Evolutionary conservation across 169 alveolate genomes (phyloP).

Genomic region (Plasmodium knowlesi): DNA sequence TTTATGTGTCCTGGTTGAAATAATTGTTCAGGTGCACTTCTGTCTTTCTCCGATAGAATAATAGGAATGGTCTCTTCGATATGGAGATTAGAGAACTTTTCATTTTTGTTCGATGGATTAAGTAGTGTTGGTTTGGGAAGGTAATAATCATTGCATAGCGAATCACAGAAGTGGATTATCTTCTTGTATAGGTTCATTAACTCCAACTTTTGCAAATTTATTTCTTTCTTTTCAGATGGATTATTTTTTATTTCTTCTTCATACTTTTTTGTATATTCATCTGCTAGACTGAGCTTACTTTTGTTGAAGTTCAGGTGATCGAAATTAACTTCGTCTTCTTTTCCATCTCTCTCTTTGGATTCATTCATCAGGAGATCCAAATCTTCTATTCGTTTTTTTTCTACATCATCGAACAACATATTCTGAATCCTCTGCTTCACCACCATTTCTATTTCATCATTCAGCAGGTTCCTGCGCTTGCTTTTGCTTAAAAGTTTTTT

Average conservation of each 20-base stretch:
- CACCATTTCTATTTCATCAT: conserved; percentile 77
- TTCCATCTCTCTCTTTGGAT: conserved; percentile 4
- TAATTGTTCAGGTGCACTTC: conserved; percentile 47
- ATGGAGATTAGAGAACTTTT: conserved; percentile 19
- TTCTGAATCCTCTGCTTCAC: conserved; percentile 83
- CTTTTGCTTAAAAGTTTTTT: background rate
- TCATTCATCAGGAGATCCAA: conserved; percentile 56
- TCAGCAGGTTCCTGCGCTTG: conserved; percentile 32
- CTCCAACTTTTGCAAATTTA: conserved; percentile 73
- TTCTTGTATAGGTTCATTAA: conserved; percentile 81
- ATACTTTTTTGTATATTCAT: conserved; percentile 83
- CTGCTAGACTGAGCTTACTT: conserved; percentile 85
- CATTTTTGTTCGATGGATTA: background rate
- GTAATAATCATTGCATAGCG: conserved; percentile 81
- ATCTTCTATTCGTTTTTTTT: conserved; percentile 77
- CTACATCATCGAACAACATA: conserved; percentile 86
- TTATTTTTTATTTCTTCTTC: conserved; percentile 79
- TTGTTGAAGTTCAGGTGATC: conserved; percentile 82
- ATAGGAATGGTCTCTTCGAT: conserved; percentile 55
- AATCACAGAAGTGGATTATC: conserved; percentile 81
- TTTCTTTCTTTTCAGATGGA: conserved; percentile 77
- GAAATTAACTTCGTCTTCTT: conserved; percentile 71
- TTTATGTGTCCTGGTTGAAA: conserved; percentile 15
- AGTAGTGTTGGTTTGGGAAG: conserved; percentile 78
- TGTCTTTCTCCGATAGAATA: conserved; percentile 30